A percentile compares a stretch with the other conserved stretches of the same genome.
phyloP scores from a whole-genome alignment of 352 stramenopile genomes.

The Thraustochytrium sp. region DNA sequence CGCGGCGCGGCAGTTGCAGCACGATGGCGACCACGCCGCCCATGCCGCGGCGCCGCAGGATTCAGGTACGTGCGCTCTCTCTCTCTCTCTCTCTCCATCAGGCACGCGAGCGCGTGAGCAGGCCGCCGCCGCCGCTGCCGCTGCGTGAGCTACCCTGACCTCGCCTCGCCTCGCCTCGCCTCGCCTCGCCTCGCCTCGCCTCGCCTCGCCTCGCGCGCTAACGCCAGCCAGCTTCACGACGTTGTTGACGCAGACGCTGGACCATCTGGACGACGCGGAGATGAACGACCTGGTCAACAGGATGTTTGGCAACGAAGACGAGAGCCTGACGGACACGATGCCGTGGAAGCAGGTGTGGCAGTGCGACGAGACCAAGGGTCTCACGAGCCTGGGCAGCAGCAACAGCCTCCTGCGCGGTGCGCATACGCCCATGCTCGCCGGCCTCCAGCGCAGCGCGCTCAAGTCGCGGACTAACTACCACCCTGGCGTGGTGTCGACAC shows the following conservation, averaged over 20 bases:
- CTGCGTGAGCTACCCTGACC: too few relatives aligned
- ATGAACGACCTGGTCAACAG: constrained; percentile 17
- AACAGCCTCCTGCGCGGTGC: not conserved
- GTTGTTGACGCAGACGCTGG: not conserved
- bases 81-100: too few relatives aligned
- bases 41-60: not conserved
- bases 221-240: too few relatives aligned
- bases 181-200: too few relatives aligned
- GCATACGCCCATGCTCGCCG: not conserved
- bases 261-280: not conserved
- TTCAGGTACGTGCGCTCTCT: not conserved
- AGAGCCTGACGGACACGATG: not conserved
- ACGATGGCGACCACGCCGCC: not conserved
- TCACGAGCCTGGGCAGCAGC: too few relatives aligned
- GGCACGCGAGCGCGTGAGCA: not conserved
- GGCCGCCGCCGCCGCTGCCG: not conserved
- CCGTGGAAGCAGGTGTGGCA: not conserved
- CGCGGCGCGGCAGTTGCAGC: too few relatives aligned
- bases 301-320: not conserved
- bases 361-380: not conserved
- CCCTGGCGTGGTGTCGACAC: not conserved
- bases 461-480: not conserved
- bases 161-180: too few relatives aligned
- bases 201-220: too few relatives aligned
- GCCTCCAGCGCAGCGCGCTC: not conserved